These are phyloP conservation scores for Logfia minima DNA, from an alignment of 129 eudicot species.

Conservation along the genomic window DNA sequence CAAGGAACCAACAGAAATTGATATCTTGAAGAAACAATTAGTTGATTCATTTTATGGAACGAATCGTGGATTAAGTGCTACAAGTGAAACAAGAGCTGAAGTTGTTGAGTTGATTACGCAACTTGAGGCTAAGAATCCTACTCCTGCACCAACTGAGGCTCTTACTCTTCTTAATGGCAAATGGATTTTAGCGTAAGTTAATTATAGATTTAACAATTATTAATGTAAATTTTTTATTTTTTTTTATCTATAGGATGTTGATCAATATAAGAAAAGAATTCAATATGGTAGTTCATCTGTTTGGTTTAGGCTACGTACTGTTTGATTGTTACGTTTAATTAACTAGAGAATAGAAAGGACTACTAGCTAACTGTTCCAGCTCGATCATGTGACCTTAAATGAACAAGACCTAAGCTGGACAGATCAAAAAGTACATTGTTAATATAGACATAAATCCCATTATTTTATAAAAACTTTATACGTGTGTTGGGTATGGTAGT, in stretches of 20 bases:
- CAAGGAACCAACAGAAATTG: slow-evolving; percentile 53
- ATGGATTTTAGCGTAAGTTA: slow-evolving; percentile 86
- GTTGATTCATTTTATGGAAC: slow-evolving; percentile 83
- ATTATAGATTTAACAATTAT: background rate
- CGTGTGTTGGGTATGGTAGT: background rate
- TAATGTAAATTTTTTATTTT: background rate
- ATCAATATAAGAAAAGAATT: background rate
- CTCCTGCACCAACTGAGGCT: slow-evolving; percentile 85
- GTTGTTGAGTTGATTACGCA: slow-evolving; percentile 76
- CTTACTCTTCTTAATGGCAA: slow-evolving; percentile 77
- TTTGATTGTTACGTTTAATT: slow-evolving; percentile 3
- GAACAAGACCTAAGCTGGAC: background rate
- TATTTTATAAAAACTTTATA: too few relatives aligned
- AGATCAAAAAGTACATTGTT: too few relatives aligned
- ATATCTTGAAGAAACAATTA: slow-evolving; percentile 64
- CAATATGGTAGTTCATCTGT: background rate
- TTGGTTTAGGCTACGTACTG: slow-evolving; percentile 18
- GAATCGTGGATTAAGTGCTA: slow-evolving; percentile 71
- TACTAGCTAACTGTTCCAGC: background rate
- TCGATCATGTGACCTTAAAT: slow-evolving; percentile 5
- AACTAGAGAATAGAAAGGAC: slow-evolving; percentile 1
- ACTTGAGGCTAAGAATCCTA: slow-evolving; percentile 84
- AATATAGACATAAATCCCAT: too few relatives aligned
- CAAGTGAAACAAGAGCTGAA: slow-evolving; percentile 90
- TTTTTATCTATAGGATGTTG: background rate